phyloP scores from a whole-genome alignment of 441 rosid species.

The Brassica hybrid region DNA sequence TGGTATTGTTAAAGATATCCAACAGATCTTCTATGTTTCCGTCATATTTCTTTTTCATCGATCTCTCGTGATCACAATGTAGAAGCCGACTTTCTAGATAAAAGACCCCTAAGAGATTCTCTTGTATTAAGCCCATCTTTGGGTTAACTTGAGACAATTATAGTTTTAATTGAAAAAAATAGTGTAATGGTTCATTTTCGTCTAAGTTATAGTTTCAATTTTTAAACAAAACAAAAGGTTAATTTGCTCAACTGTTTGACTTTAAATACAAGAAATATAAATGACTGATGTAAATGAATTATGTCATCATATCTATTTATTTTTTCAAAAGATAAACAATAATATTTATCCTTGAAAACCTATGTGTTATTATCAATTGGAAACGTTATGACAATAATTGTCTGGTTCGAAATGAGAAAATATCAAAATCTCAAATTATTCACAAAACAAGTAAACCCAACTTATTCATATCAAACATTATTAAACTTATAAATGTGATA shows the following conservation, averaged over 20 bases:
- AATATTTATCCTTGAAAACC: neutral
- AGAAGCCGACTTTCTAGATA: too few species aligned
- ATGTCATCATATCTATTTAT: neutral
- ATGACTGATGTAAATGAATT: neutral
- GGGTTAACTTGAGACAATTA: too few species aligned
- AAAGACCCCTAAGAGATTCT: too few species aligned
- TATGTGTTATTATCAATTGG: neutral
- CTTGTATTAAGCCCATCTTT: too few species aligned
- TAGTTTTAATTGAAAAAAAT: too few species aligned
- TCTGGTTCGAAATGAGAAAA: neutral
- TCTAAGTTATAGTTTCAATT: neutral
- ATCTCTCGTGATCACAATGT: too few species aligned
- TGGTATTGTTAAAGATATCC: too few species aligned
- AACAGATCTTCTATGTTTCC: too few species aligned
- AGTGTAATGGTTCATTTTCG: too few species aligned
- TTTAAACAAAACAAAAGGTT: neutral
- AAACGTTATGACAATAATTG: neutral
- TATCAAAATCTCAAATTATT: neutral
- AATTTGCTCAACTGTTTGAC: neutral
- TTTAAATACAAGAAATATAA: neutral
- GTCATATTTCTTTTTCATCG: too few species aligned
- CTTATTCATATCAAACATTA: neutral
- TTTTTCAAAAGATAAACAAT: neutral
- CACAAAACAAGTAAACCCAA: neutral
- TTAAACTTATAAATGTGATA: constrained; percentile 9